Conservation (phyloP, 768 basidiomycete genomes). For the Suillus placidus region DNA sequence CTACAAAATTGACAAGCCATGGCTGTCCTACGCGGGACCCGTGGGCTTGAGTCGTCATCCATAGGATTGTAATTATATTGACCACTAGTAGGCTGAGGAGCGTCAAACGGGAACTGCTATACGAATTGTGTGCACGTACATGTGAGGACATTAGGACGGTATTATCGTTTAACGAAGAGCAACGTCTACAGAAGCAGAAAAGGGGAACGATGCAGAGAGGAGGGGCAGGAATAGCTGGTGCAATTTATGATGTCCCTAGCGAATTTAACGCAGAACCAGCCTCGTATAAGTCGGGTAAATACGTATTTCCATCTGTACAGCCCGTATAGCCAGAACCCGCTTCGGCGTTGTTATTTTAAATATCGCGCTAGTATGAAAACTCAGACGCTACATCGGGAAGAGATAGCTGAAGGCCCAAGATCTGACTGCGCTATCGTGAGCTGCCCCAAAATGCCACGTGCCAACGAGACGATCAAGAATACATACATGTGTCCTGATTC, state of each 20-base stretch:
- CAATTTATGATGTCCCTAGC: conserved; percentile 34
- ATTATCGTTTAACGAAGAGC: conserved; percentile 8
- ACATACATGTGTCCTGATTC: conserved; percentile 2
- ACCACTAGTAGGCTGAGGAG: conserved; percentile 9
- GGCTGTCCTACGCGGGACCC: conserved; percentile 50
- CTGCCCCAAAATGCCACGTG: conserved; percentile 15
- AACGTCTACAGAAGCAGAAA: conserved; percentile 7
- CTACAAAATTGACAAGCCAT: conserved; percentile 81
- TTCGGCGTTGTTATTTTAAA: conserved; percentile 37
- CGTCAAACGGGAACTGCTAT: neutral
- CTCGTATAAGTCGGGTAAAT: conserved; percentile 32
- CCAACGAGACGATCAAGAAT: conserved; percentile 9
- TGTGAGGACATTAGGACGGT: conserved; percentile 26
- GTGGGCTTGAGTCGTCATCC: conserved; percentile 24
- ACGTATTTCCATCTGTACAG: conserved; percentile 40
- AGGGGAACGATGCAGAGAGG: conserved; percentile 18
- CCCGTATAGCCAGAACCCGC: conserved; percentile 26
- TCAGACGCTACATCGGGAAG: conserved; percentile 30
- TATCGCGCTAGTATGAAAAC: conserved; percentile 28
- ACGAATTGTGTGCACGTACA: conserved; percentile 17
- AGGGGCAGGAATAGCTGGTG: conserved; percentile 15
- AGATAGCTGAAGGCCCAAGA: conserved; percentile 2
- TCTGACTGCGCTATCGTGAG: conserved; percentile 22
- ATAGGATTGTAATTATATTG: conserved; percentile 18
- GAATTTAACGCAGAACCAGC: conserved; percentile 25